phyloP scores from a whole-genome alignment of 2,329 filamentous ascomycete genomes.

The Colletotrichum siamense region DNA sequence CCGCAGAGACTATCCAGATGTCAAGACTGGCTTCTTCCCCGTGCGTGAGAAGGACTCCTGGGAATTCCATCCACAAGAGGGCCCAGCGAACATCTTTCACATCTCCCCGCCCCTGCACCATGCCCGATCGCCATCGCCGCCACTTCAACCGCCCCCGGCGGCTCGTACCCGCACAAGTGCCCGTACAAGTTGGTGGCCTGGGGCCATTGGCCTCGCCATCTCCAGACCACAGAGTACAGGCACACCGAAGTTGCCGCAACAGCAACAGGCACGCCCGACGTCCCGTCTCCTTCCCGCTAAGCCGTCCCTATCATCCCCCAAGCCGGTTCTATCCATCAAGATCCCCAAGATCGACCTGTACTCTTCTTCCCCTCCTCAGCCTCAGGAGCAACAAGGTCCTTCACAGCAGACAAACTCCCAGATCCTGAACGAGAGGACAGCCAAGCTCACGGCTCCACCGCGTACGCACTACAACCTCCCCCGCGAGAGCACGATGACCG shows the following conservation, averaged over 20 bases:
- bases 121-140: conserved; percentile 28
- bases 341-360: conserved; percentile 33
- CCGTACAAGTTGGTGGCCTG: conserved; percentile 35
- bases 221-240: conserved; percentile 35
- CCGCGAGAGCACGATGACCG: conserved; percentile 52
- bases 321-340: conserved; percentile 47
- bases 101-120: conserved; percentile 46
- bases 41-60: conserved; percentile 43
- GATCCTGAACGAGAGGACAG: conserved; percentile 8
- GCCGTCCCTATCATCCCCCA: conserved; percentile 29
- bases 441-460: conserved; percentile 20
- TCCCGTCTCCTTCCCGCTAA: conserved; percentile 52
- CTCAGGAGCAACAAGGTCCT: not conserved
- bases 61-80: conserved; percentile 25
- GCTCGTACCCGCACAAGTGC: conserved; percentile 12
- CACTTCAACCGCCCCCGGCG: not conserved
- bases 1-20: conserved; percentile 41
- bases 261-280: conserved; percentile 31
- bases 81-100: conserved; percentile 34
- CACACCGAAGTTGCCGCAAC: conserved; percentile 9
- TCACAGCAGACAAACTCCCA: conserved; percentile 21
- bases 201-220: conserved; percentile 51
- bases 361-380: not conserved
- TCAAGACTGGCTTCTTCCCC: conserved; percentile 43
- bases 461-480: conserved; percentile 22